Base-by-base conservation (phyloP, 2,329 filamentous ascomycete species). In the Rachicladosporium sp. region DNA sequence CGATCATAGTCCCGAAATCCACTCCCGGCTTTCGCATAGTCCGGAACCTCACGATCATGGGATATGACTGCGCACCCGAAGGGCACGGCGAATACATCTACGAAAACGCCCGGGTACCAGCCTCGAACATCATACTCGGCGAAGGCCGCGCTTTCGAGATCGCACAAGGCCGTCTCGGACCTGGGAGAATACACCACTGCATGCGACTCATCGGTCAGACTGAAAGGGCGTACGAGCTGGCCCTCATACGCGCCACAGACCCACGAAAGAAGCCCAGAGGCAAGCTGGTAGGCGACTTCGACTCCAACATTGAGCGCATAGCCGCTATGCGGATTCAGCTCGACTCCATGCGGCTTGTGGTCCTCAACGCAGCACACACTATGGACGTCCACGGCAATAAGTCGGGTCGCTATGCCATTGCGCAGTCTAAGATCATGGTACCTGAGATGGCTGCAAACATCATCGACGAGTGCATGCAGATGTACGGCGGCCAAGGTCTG, bases 101-200 rank as follows among this genome's bases (percentile, higher is more conserved):
- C 66, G 71, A 78, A 39, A 81, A 95, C 58, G 89, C 94, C 46
- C 81, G 87, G 41, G 82, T 96, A 1, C 88, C 88, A 5, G 76
- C 71, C 19, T 67, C 68, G 51, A 89, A 84, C 65, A 80, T 96
- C 57, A 83, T 96, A 9, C 80, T 96, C 2, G 88, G 89, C 44
- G 85, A 91, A 62, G 89, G 89, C 48, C 78, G 84, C 45, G 89
- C 89, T n/a, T 96, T 96, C 60, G 89, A 96, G 65, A 94, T 96
- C 57, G 94, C 95, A 56, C 89, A 96, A 62, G 89, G 89, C 42
- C 83, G 89, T 48, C 79, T 96, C n/a, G 89, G 89, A 1, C 89
- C 89, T 2, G 89, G 89, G 21, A 82, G 89, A 43, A 95, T 96
- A 57, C 89, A 96, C 67, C 89, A 96, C 65, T 85, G 86, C 44